phyloP scores from a whole-genome alignment of 176 grass and related monocot genomes.

The Pontederia crassipes region DNA sequence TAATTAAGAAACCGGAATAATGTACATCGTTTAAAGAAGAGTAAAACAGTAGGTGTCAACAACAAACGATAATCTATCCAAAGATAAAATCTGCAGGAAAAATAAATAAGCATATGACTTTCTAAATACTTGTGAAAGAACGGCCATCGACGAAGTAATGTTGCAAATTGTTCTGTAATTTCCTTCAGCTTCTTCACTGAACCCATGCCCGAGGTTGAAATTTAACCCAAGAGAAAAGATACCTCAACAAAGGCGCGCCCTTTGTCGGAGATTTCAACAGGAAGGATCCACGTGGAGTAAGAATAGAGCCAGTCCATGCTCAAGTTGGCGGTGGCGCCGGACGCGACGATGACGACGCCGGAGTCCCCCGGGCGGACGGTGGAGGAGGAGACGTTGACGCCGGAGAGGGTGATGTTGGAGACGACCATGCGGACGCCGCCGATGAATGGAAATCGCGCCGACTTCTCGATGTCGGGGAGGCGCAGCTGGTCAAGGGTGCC shows the following conservation, averaged over 20 bases:
- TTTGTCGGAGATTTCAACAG: conserved; percentile 45
- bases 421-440: conserved; percentile 38
- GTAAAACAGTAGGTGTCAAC: no score
- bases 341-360: conserved; percentile 50
- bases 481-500: conserved; percentile 54
- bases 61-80: no score
- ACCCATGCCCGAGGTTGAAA: no score
- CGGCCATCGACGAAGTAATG: no score
- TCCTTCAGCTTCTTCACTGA: no score
- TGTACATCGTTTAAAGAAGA: no score
- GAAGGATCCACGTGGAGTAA: conserved; percentile 49
- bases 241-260: conserved; percentile 67
- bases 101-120: no score
- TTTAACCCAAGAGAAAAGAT: neutral
- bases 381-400: conserved; percentile 63
- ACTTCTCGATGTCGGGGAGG: conserved; percentile 57
- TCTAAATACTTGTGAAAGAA: no score
- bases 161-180: neutral
- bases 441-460: conserved; percentile 47
- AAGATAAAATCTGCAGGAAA: no score
- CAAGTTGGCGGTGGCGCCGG: conserved; percentile 51
- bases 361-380: conserved; percentile 29
- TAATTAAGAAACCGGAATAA: no score
- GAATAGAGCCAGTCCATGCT: conserved; percentile 72
- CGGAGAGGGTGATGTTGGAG: conserved; percentile 55